A percentile compares a stretch with the other conserved stretches of the same genome.
Evolutionary conservation across 2,329 filamentous ascomycete genomes (phyloP).

Genomic region (Calycina marina): DNA sequence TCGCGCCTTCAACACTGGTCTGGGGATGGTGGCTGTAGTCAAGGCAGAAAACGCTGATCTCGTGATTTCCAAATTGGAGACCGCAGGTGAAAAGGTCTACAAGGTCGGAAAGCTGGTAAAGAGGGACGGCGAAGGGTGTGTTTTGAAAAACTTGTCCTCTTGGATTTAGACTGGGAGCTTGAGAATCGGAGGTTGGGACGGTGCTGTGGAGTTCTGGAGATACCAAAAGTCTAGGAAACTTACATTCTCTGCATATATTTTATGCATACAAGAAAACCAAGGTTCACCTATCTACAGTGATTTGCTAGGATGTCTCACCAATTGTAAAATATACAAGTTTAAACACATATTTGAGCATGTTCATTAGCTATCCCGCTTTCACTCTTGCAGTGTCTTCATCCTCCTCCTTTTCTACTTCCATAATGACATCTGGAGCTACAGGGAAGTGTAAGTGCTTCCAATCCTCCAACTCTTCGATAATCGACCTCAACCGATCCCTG

Average conservation of each 20-base stretch:
- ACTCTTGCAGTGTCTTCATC: constrained; percentile 14
- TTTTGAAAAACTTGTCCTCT: constrained; percentile 39
- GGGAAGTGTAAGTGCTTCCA: constrained; percentile 77
- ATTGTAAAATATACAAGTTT: no score
- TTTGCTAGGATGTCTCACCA: no score
- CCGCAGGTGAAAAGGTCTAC: constrained; percentile 62
- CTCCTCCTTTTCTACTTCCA: constrained; percentile 22
- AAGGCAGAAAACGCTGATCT: constrained; percentile 45
- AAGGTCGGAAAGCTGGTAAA: constrained; percentile 57
- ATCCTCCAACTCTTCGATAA: constrained; percentile 90
- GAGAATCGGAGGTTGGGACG: no score
- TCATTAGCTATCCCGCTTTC: constrained; percentile 9
- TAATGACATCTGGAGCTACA: constrained; percentile 27
- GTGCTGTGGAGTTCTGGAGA: neutral
- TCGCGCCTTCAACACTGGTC: constrained; percentile 83
- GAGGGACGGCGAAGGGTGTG: constrained; percentile 42
- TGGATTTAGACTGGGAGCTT: constrained; percentile 16
- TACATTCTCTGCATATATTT: no score
- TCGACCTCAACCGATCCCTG: constrained; percentile 70
- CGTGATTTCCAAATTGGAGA: constrained; percentile 44
- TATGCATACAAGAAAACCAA: neutral
- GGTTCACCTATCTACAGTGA: neutral
- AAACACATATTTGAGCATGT: no score
- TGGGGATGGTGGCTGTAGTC: constrained; percentile 89
- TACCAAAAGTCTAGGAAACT: neutral